Conservation (phyloP, 2,329 filamentous ascomycete species). For the Metarhizium robertsii region DNA sequence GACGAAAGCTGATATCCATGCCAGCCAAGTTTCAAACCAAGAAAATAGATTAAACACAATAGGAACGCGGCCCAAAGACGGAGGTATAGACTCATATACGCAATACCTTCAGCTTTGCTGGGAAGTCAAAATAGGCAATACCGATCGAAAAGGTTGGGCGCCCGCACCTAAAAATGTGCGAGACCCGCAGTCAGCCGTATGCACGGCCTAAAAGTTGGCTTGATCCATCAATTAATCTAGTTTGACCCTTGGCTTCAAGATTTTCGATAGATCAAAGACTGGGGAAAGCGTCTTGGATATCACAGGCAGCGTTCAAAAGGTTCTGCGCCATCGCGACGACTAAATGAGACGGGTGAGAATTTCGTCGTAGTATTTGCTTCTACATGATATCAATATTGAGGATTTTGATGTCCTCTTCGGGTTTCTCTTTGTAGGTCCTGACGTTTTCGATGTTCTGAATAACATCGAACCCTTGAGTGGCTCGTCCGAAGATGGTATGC, state of each 20-base stretch:
- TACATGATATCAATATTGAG: conserved; percentile 67
- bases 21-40: not conserved
- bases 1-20: not conserved
- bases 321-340: not conserved
- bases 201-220: not conserved
- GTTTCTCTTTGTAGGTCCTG: conserved; percentile 82
- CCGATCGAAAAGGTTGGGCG: not conserved
- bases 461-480: conserved; percentile 83
- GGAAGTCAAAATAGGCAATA: conserved; percentile 1
- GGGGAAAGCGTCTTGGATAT: not conserved
- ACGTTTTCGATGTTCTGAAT: conserved; percentile 92
- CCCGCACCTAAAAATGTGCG: not conserved
- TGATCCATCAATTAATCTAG: not conserved
- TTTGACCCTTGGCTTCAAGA: not conserved
- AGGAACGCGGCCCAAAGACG: not conserved
- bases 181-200: conserved; percentile 3
- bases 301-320: not conserved
- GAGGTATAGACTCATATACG: conserved; percentile 3
- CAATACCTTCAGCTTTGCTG: conserved; percentile 2
- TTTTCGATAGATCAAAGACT: not conserved
- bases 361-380: not conserved
- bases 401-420: conserved; percentile 95
- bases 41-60: not conserved
- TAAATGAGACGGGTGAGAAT: not conserved
- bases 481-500: conserved; percentile 91